phyloP scores from a whole-genome alignment of 2,329 filamentous ascomycete species.

The Teratosphaeria nubilosa region DNA sequence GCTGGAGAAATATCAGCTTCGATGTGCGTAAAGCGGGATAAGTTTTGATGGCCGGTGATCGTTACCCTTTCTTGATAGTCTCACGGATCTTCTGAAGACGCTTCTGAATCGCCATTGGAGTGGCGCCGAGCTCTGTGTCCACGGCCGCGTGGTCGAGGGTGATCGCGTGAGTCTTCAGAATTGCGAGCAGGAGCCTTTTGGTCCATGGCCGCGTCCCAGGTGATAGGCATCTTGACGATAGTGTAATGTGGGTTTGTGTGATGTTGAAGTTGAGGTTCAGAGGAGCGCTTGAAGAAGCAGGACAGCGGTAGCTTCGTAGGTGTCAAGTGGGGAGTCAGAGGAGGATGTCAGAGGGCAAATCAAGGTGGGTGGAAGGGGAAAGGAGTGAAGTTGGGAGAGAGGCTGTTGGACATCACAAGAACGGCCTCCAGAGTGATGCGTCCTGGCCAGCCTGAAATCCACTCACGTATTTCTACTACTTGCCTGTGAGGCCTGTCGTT shows the following conservation, averaged over 20 bases:
- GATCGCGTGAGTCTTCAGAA: slow-evolving; percentile 6
- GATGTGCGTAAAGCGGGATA: not conserved
- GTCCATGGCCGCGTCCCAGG: slow-evolving; percentile 3
- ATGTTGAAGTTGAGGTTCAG: not conserved
- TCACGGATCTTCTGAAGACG: slow-evolving; percentile 5
- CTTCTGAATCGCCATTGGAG: slow-evolving; percentile 1
- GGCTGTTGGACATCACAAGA: not conserved
- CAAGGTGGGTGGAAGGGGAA: too few species aligned
- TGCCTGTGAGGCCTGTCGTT: too few species aligned
- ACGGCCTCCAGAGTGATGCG: not conserved
- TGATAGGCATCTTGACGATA: not conserved
- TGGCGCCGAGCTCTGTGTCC: slow-evolving; percentile 1
- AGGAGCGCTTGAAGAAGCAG: not conserved
- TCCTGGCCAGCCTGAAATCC: not conserved
- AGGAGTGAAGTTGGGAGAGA: not conserved
- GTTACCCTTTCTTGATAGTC: slow-evolving; percentile 5
- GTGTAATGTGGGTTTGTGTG: not conserved
- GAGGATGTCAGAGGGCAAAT: too few species aligned
- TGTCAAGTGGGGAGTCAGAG: too few species aligned
- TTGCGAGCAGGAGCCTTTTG: slow-evolving; percentile 8
- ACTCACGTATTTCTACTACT: too few species aligned
- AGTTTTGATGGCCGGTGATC: not conserved
- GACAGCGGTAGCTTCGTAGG: too few species aligned
- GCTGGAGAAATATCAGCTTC: not conserved
- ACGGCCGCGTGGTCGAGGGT: slow-evolving; percentile 3